Conservation (phyloP, 306 rosid genomes). For the Cyclanthera cordifolia region DNA sequence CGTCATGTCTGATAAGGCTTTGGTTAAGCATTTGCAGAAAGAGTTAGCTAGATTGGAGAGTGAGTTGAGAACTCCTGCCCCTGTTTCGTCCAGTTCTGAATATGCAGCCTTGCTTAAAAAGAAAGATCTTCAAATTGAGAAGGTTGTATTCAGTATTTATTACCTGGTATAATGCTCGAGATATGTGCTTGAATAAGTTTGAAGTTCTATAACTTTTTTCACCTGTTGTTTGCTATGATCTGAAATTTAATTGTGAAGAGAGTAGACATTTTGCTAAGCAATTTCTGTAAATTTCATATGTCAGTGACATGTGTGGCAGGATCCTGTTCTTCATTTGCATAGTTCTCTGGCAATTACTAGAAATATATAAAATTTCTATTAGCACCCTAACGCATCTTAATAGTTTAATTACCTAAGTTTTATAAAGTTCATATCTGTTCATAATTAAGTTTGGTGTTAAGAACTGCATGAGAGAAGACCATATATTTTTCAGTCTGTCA, state of each 20-base stretch:
- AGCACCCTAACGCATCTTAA: not conserved
- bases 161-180: conserved; percentile 5
- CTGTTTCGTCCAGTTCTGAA: conserved; percentile 48
- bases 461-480: not conserved
- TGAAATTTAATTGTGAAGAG: not conserved
- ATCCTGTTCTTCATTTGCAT: conserved; percentile 1
- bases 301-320: not conserved
- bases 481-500: not conserved
- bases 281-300: not conserved
- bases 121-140: conserved; percentile 91
- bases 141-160: conserved; percentile 36
- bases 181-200: not conserved
- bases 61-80: conserved; percentile 69
- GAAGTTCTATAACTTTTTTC: not conserved
- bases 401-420: not conserved
- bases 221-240: not conserved
- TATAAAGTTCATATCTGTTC: not conserved
- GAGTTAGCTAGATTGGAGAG: conserved; percentile 94
- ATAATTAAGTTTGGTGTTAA: not conserved
- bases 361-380: not conserved
- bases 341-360: not conserved
- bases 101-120: conserved; percentile 58
- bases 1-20: conserved; percentile 95
- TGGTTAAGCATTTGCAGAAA: conserved; percentile 91
- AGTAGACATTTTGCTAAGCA: not conserved